Percentiles rank a stretch among this genome's conserved stretches.
phyloP scores from a whole-genome alignment of 2,329 filamentous ascomycete genomes.

The Leptographium wingfieldii region DNA sequence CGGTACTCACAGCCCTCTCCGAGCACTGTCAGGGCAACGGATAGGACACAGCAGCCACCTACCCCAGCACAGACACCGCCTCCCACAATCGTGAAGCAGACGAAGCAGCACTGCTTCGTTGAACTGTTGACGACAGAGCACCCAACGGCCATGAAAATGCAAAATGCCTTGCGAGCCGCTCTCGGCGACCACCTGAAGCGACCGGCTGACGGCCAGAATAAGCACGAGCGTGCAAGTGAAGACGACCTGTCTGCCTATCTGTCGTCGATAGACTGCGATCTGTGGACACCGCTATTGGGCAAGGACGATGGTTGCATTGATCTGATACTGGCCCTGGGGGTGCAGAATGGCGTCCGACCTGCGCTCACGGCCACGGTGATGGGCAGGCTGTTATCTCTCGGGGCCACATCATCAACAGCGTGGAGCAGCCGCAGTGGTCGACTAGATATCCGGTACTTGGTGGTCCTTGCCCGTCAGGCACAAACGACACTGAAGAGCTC shows the following conservation, averaged over 20 bases:
- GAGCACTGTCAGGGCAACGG: neutral
- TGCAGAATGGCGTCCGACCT: conserved; percentile 39
- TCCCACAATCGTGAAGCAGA: conserved; percentile 17
- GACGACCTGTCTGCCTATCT: conserved; percentile 26
- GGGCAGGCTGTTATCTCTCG: conserved; percentile 41
- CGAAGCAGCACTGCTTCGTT: conserved; percentile 24
- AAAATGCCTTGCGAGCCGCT: conserved; percentile 43
- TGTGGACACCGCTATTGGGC: conserved; percentile 41
- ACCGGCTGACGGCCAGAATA: neutral
- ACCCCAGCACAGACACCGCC: conserved; percentile 20
- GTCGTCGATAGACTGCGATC: conserved; percentile 31
- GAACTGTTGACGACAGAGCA: conserved; percentile 28
- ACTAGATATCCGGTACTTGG: conserved; percentile 48
- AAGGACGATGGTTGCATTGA: conserved; percentile 30
- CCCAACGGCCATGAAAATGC: conserved; percentile 38
- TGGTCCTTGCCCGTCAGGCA: conserved; percentile 47
- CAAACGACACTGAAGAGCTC: conserved; percentile 26
- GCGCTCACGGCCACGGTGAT: conserved; percentile 35
- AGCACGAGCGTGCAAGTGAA: conserved; percentile 22
- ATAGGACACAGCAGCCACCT: conserved; percentile 7
- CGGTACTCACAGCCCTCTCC: neutral
- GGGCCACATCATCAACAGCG: conserved; percentile 32
- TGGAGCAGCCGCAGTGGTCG: conserved; percentile 36
- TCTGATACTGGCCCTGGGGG: conserved; percentile 47
- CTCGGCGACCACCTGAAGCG: conserved; percentile 38